Conservation (phyloP, 306 rosid genomes). For the Cicer pinnatifidum region DNA sequence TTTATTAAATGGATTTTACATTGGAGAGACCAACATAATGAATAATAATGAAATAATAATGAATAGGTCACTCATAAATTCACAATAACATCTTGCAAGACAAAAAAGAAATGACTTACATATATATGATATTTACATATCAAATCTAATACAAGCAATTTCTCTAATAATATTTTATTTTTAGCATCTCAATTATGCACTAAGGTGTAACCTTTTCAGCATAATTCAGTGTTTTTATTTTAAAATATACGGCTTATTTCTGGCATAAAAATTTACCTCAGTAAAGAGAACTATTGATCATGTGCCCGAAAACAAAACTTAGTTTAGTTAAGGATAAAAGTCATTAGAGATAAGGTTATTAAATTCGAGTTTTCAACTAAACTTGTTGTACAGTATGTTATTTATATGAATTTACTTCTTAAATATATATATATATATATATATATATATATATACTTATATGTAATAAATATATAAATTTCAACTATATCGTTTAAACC, state of each 20-base stretch:
- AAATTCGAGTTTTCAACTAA: too few species aligned
- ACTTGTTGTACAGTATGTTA: too few species aligned
- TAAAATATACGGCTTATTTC: not conserved
- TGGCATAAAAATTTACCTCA: not conserved
- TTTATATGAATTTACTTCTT: too few species aligned
- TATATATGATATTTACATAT: not conserved
- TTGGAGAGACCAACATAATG: constrained; percentile 1
- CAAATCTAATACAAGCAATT: constrained; percentile 21
- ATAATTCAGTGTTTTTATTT: not conserved
- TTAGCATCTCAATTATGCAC: constrained; percentile 22
- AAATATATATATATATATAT: too few species aligned
- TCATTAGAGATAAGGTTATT: too few species aligned
- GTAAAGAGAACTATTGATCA: not conserved
- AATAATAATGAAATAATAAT: too few species aligned
- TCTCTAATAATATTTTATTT: constrained; percentile 10
- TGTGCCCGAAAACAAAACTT: too few species aligned
- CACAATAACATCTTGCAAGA: constrained; percentile 1
- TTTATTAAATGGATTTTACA: constrained; percentile 7
- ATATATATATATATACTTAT: too few species aligned
- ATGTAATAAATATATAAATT: too few species aligned
- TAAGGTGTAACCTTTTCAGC: not conserved
- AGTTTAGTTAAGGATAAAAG: not conserved
- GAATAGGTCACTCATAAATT: constrained; percentile 6
- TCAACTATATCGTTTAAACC: too few species aligned
- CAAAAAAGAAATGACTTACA: not conserved